Evolutionary conservation across 148 eudicot genomes (phyloP).

Genomic region (Rhododendron mucronatum): DNA sequence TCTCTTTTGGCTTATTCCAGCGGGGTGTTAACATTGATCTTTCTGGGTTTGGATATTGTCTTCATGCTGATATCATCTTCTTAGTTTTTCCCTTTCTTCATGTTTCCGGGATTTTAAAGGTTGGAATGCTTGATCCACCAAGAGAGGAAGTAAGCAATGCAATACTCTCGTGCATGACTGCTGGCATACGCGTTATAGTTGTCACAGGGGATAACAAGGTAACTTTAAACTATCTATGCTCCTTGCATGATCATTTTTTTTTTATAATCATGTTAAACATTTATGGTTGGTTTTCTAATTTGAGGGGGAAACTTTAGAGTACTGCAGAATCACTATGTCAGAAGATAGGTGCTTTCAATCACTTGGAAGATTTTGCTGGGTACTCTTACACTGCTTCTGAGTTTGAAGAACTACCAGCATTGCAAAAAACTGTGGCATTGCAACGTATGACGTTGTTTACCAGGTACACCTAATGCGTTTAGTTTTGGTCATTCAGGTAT

Average conservation of each 20-base stretch:
- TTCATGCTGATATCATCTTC: neutral
- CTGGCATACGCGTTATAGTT: constrained; percentile 96
- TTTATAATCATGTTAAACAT: neutral
- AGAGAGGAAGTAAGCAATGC: constrained; percentile 92
- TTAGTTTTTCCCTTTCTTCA: neutral
- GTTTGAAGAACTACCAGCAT: constrained; percentile 89
- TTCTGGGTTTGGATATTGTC: constrained; percentile 1
- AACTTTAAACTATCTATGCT: neutral
- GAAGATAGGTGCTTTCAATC: constrained; percentile 89
- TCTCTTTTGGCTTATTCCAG: neutral
- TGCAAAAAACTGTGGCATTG: constrained; percentile 82
- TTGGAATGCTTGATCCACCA: constrained; percentile 99
- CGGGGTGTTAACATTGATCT: neutral
- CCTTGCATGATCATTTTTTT: neutral
- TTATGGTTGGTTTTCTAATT: constrained; percentile 14
- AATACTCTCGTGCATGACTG: constrained; percentile 86
- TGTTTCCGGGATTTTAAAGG: constrained; percentile 32
- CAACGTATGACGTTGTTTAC: constrained; percentile 88
- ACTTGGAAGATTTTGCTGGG: constrained; percentile 76
- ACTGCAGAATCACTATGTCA: constrained; percentile 95
- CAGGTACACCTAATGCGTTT: constrained; percentile 39
- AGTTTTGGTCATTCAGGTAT: neutral
- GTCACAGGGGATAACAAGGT: constrained; percentile 99
- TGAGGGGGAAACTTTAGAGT: constrained; percentile 36
- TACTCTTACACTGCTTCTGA: constrained; percentile 94